Conservation (phyloP, 108 stramenopile genomes). For the Conticribra weissflogii region DNA sequence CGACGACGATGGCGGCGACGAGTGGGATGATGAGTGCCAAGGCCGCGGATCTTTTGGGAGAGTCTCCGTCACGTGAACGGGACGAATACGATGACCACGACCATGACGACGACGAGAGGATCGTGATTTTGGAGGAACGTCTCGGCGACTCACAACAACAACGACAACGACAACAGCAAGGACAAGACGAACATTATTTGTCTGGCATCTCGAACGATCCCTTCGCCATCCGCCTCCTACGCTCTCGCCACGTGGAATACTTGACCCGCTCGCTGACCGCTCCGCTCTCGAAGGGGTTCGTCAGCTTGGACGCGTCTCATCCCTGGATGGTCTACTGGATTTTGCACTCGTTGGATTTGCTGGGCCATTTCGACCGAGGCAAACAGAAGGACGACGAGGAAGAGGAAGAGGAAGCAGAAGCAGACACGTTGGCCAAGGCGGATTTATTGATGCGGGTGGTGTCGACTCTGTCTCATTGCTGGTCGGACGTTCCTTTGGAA, state of each 20-base stretch:
- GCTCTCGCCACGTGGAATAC: constrained; percentile 49
- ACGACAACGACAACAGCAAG: background rate
- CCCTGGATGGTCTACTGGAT: constrained; percentile 98
- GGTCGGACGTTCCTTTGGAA: constrained; percentile 31
- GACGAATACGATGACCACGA: constrained; percentile 6
- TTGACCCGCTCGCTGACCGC: constrained; percentile 41
- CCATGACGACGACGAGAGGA: background rate
- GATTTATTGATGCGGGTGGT: constrained; percentile 58
- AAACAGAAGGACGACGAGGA: background rate
- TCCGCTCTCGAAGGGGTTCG: constrained; percentile 61
- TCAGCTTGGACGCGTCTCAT: constrained; percentile 92
- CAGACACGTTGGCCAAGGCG: constrained; percentile 27
- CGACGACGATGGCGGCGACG: constrained; percentile 9
- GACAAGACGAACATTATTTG: background rate
- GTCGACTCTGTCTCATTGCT: constrained; percentile 66
- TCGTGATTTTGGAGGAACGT: background rate
- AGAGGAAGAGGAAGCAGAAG: constrained; percentile 14
- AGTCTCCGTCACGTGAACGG: too few species aligned
- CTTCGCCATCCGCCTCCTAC: constrained; percentile 50
- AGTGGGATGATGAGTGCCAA: background rate
- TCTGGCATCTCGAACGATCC: constrained; percentile 8
- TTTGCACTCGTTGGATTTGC: constrained; percentile 89
- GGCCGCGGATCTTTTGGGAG: background rate
- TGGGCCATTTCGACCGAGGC: constrained; percentile 59
- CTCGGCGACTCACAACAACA: too few species aligned